phyloP scores from a whole-genome alignment of 2,329 filamentous ascomycete species.

The Penicillium sp. region DNA sequence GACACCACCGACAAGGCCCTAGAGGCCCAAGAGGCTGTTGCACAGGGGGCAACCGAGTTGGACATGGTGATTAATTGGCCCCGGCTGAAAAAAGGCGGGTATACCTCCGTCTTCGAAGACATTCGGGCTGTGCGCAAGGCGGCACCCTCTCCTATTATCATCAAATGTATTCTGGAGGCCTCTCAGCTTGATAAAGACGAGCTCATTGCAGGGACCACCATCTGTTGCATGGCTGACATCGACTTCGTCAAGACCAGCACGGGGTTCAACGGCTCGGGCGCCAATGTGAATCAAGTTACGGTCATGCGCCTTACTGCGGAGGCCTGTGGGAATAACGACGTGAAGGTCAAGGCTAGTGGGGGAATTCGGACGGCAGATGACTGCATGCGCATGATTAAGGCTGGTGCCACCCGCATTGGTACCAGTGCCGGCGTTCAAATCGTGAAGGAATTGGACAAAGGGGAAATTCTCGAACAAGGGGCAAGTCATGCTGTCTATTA shows the following conservation, averaged over 20 bases:
- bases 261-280: slow-evolving; percentile 61
- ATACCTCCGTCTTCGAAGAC: slow-evolving; percentile 57
- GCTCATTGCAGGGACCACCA: slow-evolving; percentile 58
- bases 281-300: slow-evolving; percentile 56
- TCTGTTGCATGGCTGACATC: slow-evolving; percentile 57
- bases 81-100: slow-evolving; percentile 50
- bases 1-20: slow-evolving; percentile 55
- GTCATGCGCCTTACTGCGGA: slow-evolving; percentile 58
- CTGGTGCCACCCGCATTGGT: slow-evolving; percentile 61
- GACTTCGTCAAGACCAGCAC: slow-evolving; percentile 67
- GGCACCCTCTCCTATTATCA: slow-evolving; percentile 45
- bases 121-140: slow-evolving; percentile 56
- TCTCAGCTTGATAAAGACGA: slow-evolving; percentile 54
- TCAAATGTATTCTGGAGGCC: slow-evolving; percentile 66
- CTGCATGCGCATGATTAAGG: slow-evolving; percentile 58
- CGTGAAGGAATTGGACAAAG: slow-evolving; percentile 48
- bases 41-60: slow-evolving; percentile 58
- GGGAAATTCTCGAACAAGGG: slow-evolving; percentile 24
- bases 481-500: slow-evolving; percentile 19
- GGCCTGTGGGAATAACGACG: slow-evolving; percentile 37
- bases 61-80: slow-evolving; percentile 64
- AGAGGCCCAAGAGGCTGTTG: slow-evolving; percentile 56
- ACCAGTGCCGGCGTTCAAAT: slow-evolving; percentile 62
- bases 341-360: slow-evolving; percentile 64
- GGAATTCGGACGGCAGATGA: slow-evolving; percentile 58